A percentile compares a stretch with the other conserved stretches of the same genome.
Evolutionary conservation across 2,329 filamentous ascomycete genomes (phyloP).

Genomic region (Hypoxylon sp.): DNA sequence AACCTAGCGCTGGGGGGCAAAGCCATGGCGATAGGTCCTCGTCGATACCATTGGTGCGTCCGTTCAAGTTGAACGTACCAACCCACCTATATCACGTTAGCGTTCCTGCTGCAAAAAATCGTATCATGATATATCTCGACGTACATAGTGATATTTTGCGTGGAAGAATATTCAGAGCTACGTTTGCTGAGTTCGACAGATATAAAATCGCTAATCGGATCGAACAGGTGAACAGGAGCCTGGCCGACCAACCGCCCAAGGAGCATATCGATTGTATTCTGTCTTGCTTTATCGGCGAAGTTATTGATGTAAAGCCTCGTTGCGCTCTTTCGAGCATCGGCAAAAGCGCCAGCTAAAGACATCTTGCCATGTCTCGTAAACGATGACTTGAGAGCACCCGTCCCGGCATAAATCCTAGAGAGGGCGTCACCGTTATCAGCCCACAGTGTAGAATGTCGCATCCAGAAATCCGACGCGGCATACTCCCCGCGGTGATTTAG

Average conservation of each 20-base stretch:
- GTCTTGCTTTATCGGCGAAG: conserved; percentile 90
- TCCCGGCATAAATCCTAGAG: conserved; percentile 96
- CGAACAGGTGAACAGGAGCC: conserved; percentile 84
- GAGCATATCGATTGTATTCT: conserved; percentile 94
- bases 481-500: conserved; percentile 76
- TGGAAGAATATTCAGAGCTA: conserved; percentile 79
- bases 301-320: conserved; percentile 97
- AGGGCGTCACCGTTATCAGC: conserved; percentile 96
- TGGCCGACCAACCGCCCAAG: conserved; percentile 88
- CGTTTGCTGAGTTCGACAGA: conserved; percentile 77
- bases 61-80: conserved; percentile 96
- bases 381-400: conserved; percentile 92
- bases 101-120: conserved; percentile 2
- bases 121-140: conserved; percentile 37
- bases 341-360: conserved; percentile 91
- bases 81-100: conserved; percentile 62
- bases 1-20: conserved; percentile 70
- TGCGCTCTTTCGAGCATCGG: conserved; percentile 95
- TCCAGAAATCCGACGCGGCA: conserved; percentile 86
- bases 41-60: conserved; percentile 79
- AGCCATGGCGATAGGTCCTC: conserved; percentile 90
- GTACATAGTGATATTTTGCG: conserved; percentile 80
- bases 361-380: conserved; percentile 96
- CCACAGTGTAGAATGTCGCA: conserved; percentile 92
- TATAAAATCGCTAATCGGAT: conserved; percentile 94